Base-by-base conservation (phyloP, 2,329 filamentous ascomycete species). In the Metarhizium brunneum region DNA sequence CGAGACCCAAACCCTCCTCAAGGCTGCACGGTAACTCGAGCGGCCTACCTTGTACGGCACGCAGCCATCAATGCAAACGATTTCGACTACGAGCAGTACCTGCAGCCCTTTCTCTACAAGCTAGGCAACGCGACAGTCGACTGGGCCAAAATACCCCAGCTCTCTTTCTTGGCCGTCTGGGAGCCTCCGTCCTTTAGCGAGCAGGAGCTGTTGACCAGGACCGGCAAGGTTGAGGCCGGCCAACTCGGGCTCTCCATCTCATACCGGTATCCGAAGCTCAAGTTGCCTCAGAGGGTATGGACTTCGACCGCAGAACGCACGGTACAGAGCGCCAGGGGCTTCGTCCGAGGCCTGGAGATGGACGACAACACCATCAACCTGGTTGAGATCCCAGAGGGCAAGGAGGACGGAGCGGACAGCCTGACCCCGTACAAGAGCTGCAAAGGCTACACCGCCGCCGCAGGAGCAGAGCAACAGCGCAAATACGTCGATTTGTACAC, bases 281-380 rank as follows among this genome's bases (percentile, higher is more conserved):
- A 69, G 55, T 64, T 76, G 5, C 83, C 83, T 0, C 71, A 73
- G 57, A 76, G 76, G 51, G 73, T 86, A 2, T 86, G 83, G 82
- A 76, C 82, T 2, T 83, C 80, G 6, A 84, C 82, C 0, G 83
- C 84, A 0, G 82, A 85, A 66, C 71, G 84, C 18, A 86, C 83
- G 0, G 71, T 75, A 47, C 76, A 81, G 65, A 82, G 79, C 8
- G 82, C 83, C 0, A 69, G 80, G 61, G 76, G 78, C 0, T 76
- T 87, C 16, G 80, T 83, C 30, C 73, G 77, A 3, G 83, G 82
- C 0, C 70, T 84, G 10, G 78, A 82, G 59, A 68, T 70, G 4
- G 75, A 76, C 48, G 78, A 77, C 60, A 75, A 78, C 57, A 71
- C 72, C 52, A 83, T 84, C 57, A 69, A 79, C 50, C 72, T 83